Percentiles rank a stretch among this genome's conserved stretches.
Evolutionary conservation across 2,329 filamentous ascomycete genomes (phyloP).

Genomic region (Gremmenia infestans): DNA sequence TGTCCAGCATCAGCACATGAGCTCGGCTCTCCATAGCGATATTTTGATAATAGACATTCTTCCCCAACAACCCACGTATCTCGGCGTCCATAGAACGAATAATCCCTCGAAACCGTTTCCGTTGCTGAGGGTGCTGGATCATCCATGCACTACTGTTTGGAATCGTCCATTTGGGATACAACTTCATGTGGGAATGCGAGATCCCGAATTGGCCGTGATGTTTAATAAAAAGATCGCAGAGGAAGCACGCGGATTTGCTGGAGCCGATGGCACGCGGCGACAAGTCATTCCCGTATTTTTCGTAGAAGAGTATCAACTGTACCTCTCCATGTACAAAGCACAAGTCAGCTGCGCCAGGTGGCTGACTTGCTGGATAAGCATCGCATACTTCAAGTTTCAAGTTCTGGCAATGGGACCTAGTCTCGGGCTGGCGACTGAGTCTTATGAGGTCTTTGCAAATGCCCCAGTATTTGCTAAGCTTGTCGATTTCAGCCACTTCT

Average conservation of each 20-base stretch:
- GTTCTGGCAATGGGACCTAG: background rate
- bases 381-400: background rate
- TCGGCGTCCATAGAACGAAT: background rate
- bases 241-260: slow-evolving; percentile 16
- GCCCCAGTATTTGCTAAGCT: slow-evolving; percentile 9
- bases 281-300: background rate
- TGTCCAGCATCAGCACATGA: background rate
- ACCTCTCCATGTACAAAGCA: slow-evolving; percentile 44
- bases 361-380: background rate
- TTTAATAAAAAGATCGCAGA: slow-evolving; percentile 14
- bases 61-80: background rate
- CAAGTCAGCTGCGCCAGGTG: background rate
- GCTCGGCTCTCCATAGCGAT: background rate
- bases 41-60: background rate
- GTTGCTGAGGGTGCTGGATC: background rate
- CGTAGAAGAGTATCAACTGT: slow-evolving; percentile 34
- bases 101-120: background rate
- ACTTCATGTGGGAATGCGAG: slow-evolving; percentile 9
- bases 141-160: slow-evolving; percentile 1
- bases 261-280: slow-evolving; percentile 13
- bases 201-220: slow-evolving; percentile 12
- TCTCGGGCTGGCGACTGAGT: slow-evolving; percentile 1
- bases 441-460: slow-evolving; percentile 11
- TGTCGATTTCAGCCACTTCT: slow-evolving; percentile 12
- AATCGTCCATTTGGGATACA: slow-evolving; percentile 12